Evolutionary conservation across 2,329 filamentous ascomycete genomes (phyloP).

Genomic region (Fusarium chaquense): DNA sequence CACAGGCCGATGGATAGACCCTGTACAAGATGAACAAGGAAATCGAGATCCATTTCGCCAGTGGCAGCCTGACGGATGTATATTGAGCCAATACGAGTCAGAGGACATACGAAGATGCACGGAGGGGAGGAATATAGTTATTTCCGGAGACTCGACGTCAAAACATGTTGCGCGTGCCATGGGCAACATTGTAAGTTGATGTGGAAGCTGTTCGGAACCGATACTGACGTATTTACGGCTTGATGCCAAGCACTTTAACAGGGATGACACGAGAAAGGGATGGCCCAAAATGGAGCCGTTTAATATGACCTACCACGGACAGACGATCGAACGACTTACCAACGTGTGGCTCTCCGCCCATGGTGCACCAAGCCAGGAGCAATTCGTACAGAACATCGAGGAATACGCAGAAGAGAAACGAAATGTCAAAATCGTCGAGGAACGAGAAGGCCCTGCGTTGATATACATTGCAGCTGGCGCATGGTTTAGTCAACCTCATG

Average conservation of each 20-base stretch:
- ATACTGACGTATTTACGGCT: conserved; percentile 2
- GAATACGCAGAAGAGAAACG: background rate
- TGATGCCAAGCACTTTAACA: background rate
- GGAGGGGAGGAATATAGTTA: conserved; percentile 62
- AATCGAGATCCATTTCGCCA: conserved; percentile 51
- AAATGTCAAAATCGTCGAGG: background rate
- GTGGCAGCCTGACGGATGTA: conserved; percentile 72
- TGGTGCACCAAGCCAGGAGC: background rate
- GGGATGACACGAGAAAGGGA: background rate
- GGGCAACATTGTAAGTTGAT: conserved; percentile 38
- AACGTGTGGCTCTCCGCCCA: conserved; percentile 6
- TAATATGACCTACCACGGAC: conserved; percentile 14
- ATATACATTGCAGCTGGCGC: background rate
- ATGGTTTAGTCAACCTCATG: conserved; percentile 9
- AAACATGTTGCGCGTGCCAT: conserved; percentile 69
- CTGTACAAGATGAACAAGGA: conserved; percentile 43
- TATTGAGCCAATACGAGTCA: conserved; percentile 65
- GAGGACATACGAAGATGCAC: conserved; percentile 65
- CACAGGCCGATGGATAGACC: conserved; percentile 62
- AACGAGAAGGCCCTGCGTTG: background rate
- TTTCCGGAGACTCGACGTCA: conserved; percentile 69
- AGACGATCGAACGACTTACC: background rate
- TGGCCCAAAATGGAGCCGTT: background rate
- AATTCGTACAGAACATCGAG: background rate
- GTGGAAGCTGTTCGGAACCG: accelerated